A percentile compares a stretch with the other conserved stretches of the same genome.
phyloP scores from a whole-genome alignment of 1,284 basidiomycete genomes.

The Ustilago curta region DNA sequence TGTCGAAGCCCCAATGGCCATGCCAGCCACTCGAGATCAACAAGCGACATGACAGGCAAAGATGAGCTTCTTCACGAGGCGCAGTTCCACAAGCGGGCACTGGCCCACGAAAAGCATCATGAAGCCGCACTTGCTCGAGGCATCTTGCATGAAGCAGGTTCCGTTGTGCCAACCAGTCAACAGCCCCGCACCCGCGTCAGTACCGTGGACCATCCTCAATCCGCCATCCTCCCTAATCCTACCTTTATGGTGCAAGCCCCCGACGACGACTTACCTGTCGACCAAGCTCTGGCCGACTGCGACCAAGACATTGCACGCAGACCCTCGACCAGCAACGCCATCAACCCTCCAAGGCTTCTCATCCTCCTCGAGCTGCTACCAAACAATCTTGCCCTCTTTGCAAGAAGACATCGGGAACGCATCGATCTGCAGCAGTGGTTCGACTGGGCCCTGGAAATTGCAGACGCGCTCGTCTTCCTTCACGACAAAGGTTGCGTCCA shows the following conservation, averaged over 20 bases:
- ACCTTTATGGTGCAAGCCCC: slow-evolving; percentile 36
- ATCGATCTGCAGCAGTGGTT: slow-evolving; percentile 60
- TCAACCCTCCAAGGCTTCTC: slow-evolving; percentile 61
- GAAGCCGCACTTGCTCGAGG: slow-evolving; percentile 20
- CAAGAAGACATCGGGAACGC: slow-evolving; percentile 33
- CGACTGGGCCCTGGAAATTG: slow-evolving; percentile 61
- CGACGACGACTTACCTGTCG: slow-evolving; percentile 20
- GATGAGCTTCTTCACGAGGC: slow-evolving; percentile 33
- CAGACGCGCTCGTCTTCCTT: slow-evolving; percentile 56
- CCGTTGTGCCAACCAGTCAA: neutral
- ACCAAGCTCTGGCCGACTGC: neutral
- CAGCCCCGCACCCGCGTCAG: slow-evolving; percentile 11
- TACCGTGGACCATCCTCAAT: neutral
- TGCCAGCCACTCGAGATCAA: slow-evolving; percentile 41
- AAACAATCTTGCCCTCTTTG: slow-evolving; percentile 52
- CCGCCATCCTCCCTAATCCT: slow-evolving; percentile 7
- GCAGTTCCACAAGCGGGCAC: slow-evolving; percentile 21
- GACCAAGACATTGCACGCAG: neutral
- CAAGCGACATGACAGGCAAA: slow-evolving; percentile 44
- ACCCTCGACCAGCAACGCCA: neutral
- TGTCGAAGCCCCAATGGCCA: slow-evolving; percentile 1
- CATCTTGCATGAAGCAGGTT: slow-evolving; percentile 10
- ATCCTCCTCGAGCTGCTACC: slow-evolving; percentile 67
- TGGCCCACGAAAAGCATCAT: slow-evolving; percentile 32
- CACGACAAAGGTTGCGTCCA: slow-evolving; percentile 64